Percentiles rank a stretch among this genome's conserved stretches.
phyloP scores from a whole-genome alignment of 2,329 filamentous ascomycete species.

The Sporothrix luriei region DNA sequence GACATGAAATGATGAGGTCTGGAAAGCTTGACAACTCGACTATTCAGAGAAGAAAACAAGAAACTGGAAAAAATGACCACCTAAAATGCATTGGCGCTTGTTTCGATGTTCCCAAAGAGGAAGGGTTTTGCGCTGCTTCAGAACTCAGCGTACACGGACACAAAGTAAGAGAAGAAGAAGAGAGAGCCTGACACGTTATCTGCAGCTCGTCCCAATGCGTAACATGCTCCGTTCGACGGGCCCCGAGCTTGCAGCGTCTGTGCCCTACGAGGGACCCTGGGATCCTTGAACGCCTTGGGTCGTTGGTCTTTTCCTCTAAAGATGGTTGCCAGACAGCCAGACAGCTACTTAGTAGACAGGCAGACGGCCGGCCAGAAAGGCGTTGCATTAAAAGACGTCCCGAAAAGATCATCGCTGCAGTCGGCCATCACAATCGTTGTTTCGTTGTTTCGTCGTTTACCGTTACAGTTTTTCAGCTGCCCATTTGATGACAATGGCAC shows the following conservation, averaged over 20 bases:
- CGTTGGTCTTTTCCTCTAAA: not conserved
- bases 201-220: conserved; percentile 19
- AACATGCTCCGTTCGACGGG: conserved; percentile 11
- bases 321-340: not conserved
- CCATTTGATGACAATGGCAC: conserved; percentile 1
- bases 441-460: not conserved
- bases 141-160: not conserved
- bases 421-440: not conserved
- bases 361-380: not conserved
- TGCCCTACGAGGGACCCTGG: conserved; percentile 24
- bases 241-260: conserved; percentile 15
- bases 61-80: not conserved
- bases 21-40: no score
- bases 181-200: not conserved
- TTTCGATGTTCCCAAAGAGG: conserved; percentile 27
- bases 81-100: conserved; percentile 8
- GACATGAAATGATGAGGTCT: no score
- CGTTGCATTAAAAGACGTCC: not conserved
- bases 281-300: not conserved
- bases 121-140: conserved; percentile 22
- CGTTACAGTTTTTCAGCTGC: not conserved
- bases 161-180: not conserved
- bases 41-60: not conserved
- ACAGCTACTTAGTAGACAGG: not conserved
- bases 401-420: conserved; percentile 8